Base-by-base conservation (phyloP, 306 rosid genomes). In the Quillaja saponaria region DNA sequence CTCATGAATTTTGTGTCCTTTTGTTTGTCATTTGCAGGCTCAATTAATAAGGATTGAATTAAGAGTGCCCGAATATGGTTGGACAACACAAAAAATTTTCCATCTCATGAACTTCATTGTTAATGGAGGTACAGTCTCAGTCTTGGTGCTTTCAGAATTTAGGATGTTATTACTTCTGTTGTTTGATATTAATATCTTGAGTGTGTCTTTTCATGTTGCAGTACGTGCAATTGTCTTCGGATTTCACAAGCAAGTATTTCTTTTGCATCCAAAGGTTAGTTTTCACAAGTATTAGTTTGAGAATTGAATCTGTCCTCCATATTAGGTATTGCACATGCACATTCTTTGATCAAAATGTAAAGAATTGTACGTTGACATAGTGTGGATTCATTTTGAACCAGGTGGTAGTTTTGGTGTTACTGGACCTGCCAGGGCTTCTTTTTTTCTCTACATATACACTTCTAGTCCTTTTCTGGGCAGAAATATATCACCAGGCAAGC, bases 61-160 rank as follows among this genome's bases (percentile, higher is more conserved):
- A 38, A 84, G 98, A 88, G 98, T 92, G 33, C 98, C 98, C 3
- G 92, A 88, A 52, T 92, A 84, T 54, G 94, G 98, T 12, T 92
- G 99, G 99, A 92, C 99, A 0, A 92, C 95, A 6, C 99, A 92
- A 82, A 92, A 92, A 63, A 84, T 92, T 61, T 92, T 92, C 53
- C 99, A 92, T 80, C 90, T 92, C 40, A 89, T 89, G 99, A 92
- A 92, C 76, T 92, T 92, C 81, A 65, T 92, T 63, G 83, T 92
- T 58, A 89, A 81, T 69, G 96, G 96, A 85, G 96, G 99, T 92
- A 46, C 55, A 20, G 33, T 53, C 49, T 8, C 5, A 35, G 49
- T 19, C 47, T 55, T 58, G 1, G 3, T 64, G 38, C 18, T 63
- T 64, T 68, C 3, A 1, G 42, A 50, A 37, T 50, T 10, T 10